These are phyloP conservation scores for Abrus precatorius DNA, from an alignment of 306 rosid genomes.

Conservation along the genomic window DNA sequence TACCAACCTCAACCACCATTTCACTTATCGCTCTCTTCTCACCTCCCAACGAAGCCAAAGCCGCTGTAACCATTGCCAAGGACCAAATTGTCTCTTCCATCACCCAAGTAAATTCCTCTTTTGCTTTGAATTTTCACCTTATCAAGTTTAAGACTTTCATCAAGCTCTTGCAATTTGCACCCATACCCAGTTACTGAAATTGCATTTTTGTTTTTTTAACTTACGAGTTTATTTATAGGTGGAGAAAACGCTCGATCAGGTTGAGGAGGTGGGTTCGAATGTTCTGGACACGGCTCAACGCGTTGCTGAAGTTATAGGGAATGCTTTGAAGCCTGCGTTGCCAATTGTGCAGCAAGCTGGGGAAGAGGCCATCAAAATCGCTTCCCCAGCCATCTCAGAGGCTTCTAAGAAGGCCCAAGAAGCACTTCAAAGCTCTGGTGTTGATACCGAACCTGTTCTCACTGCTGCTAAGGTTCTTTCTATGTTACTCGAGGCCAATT, in stretches of 20 bases:
- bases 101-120: constrained; percentile 58
- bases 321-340: constrained; percentile 78
- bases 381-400: constrained; percentile 85
- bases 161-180: constrained; percentile 17
- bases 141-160: background rate
- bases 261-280: constrained; percentile 77
- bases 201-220: background rate
- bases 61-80: constrained; percentile 73
- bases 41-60: constrained; percentile 72
- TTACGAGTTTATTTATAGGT: constrained; percentile 52
- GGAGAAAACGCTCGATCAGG: constrained; percentile 84
- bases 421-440: constrained; percentile 76
- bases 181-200: constrained; percentile 34
- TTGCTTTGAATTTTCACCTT: too few relatives aligned
- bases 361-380: constrained; percentile 74
- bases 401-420: constrained; percentile 85
- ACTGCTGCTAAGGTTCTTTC: constrained; percentile 77
- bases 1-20: constrained; percentile 76
- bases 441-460: constrained; percentile 74
- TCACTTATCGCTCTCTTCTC: constrained; percentile 79
- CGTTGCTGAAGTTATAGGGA: constrained; percentile 57
- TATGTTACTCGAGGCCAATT: background rate
- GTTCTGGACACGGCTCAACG: constrained; percentile 61
- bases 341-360: constrained; percentile 83
- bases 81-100: constrained; percentile 87